Evolutionary conservation across 1,139 yeast species (phyloP), one percentile per base, ranked within the genome.

Genomic region (Yamadazyma siamensis): DNA sequence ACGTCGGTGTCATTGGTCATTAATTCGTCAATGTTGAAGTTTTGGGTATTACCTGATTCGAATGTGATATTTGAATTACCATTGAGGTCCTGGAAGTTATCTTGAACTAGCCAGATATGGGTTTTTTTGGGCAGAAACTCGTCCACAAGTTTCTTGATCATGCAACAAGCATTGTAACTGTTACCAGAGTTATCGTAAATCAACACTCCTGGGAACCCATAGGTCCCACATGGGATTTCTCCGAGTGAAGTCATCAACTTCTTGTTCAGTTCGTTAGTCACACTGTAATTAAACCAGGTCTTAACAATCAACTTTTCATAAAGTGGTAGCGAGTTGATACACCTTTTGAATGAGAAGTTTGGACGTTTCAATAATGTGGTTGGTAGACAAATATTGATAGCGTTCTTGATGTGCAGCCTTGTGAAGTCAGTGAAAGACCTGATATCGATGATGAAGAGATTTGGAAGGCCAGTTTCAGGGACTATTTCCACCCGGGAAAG

Each of bases 321-420:
- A 28, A 44, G 56, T 15, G 78, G 73, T 52, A 80, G 66, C 21
- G 84, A 75, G 34, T 75, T 78, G 26, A 77, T 56, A 40, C 82
- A 71, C 42, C 80, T 57, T 34, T 61, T 42, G 32, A 84, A 59
- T 12, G 74, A 72, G 47, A 80, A 84, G 36, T 75, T 77, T 22
- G 75, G 65, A 39, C 95, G 70, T 49, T 81, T 81, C 41, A 86
- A 59, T 28, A 86, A 62, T 1, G 95, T 85, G 13, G 91, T 77
- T 2, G 95, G 95, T 15, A 85, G 61, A 47, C 89, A 81, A 21
- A 85, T 69, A 49, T 82, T 82, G 26, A 81, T 59, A 2, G 95
- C 72, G 27, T 68, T 58, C n/a, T 45, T 46, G 11, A 86, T 50
- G 35, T 79, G 80, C 4, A 66, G 49, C 34, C 59, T 63, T 19